phyloP scores from a whole-genome alignment of 2,329 filamentous ascomycete species.

The Trichophyton equinum region DNA sequence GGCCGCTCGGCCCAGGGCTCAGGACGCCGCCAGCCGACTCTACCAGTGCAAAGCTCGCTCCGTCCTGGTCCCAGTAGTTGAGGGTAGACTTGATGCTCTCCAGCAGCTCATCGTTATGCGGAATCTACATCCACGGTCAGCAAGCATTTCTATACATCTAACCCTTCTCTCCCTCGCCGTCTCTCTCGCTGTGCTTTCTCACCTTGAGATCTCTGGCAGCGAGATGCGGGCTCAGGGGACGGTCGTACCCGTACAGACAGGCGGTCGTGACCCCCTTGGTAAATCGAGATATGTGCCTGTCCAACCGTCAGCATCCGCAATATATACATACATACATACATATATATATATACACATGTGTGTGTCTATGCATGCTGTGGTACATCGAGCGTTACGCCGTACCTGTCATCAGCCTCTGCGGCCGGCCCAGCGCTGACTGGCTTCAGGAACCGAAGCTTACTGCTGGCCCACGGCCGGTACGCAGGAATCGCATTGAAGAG shows the following conservation, averaged over 20 bases:
- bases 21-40: slow-evolving; percentile 77
- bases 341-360: too few relatives aligned
- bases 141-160: not conserved
- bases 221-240: slow-evolving; percentile 66
- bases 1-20: slow-evolving; percentile 64
- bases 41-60: slow-evolving; percentile 27
- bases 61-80: slow-evolving; percentile 16
- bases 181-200: slow-evolving; percentile 2
- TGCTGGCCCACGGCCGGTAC: slow-evolving; percentile 24
- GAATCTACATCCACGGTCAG: slow-evolving; percentile 26
- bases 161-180: not conserved
- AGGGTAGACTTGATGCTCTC: slow-evolving; percentile 36
- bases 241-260: slow-evolving; percentile 58
- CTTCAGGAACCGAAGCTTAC: slow-evolving; percentile 53
- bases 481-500: slow-evolving; percentile 51
- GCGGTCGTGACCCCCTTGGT: slow-evolving; percentile 44
- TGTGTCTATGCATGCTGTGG: not conserved
- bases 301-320: not conserved
- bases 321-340: not conserved
- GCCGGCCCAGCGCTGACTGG: slow-evolving; percentile 65
- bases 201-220: slow-evolving; percentile 47
- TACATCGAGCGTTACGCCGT: slow-evolving; percentile 11
- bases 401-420: slow-evolving; percentile 60
- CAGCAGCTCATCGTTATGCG: slow-evolving; percentile 42
- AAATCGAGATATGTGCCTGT: slow-evolving; percentile 52